These are phyloP conservation scores for Phytophthora pistaciae DNA, from an alignment of 352 stramenopile species.

Conservation along the genomic window DNA sequence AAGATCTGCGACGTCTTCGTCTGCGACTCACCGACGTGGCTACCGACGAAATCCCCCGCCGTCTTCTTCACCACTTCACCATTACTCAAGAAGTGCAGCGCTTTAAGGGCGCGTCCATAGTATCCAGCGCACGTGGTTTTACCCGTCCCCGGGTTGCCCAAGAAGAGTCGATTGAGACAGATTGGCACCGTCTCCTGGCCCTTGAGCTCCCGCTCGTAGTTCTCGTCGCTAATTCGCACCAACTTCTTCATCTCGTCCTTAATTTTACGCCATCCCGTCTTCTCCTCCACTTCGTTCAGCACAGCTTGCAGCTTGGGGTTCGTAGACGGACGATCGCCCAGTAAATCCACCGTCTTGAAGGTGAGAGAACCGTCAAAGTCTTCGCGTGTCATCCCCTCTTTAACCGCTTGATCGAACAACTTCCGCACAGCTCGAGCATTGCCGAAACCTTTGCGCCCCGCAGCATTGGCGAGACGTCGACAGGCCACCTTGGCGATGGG, in stretches of 20 bases:
- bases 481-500: constrained; percentile 69
- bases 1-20: constrained; percentile 89
- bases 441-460: constrained; percentile 85
- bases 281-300: constrained; percentile 68
- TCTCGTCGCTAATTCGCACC: constrained; percentile 79
- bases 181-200: constrained; percentile 67
- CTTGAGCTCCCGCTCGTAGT: constrained; percentile 87
- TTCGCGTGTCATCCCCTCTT: constrained; percentile 72
- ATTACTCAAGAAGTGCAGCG: constrained; percentile 91
- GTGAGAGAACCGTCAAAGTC: constrained; percentile 68
- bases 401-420: constrained; percentile 72
- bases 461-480: constrained; percentile 65
- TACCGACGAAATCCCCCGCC: constrained; percentile 88
- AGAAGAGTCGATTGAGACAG: constrained; percentile 89
- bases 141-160: constrained; percentile 92
- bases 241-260: constrained; percentile 83
- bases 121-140: constrained; percentile 93
- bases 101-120: constrained; percentile 89
- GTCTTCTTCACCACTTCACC: constrained; percentile 91
- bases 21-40: constrained; percentile 86
- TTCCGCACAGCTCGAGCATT: constrained; percentile 87
- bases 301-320: constrained; percentile 76
- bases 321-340: constrained; percentile 78
- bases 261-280: constrained; percentile 82
- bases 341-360: constrained; percentile 73